Percentiles rank a stretch among this genome's conserved stretches.
phyloP scores from a whole-genome alignment of 768 basidiomycete genomes.

The Pleurotus platypus region DNA sequence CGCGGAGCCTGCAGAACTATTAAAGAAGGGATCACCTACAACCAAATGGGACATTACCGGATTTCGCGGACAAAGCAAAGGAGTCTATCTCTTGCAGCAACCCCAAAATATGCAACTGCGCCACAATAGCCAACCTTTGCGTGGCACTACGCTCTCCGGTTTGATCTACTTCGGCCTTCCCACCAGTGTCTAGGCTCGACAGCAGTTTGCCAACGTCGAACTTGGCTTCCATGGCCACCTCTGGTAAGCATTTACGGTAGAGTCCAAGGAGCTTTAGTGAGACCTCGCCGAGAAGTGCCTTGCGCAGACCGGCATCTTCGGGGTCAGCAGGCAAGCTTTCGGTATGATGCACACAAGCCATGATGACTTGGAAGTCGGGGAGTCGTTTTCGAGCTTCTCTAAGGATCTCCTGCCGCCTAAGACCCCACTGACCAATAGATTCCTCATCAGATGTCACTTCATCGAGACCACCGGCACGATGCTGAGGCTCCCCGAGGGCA shows the following conservation, averaged over 20 bases:
- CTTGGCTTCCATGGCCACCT: conserved; percentile 69
- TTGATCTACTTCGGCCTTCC: conserved; percentile 15
- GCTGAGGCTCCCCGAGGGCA: conserved; percentile 48
- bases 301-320: conserved; percentile 22
- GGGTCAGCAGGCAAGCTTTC: background rate
- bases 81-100: conserved; percentile 75
- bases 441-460: conserved; percentile 27
- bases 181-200: conserved; percentile 6
- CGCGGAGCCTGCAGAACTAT: conserved; percentile 29
- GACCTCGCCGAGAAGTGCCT: conserved; percentile 67
- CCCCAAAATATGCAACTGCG: conserved; percentile 75
- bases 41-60: conserved; percentile 37
- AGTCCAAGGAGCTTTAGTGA: conserved; percentile 81
- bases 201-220: conserved; percentile 88
- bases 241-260: conserved; percentile 77
- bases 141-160: conserved; percentile 26
- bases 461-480: background rate
- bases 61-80: conserved; percentile 75
- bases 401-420: conserved; percentile 63
- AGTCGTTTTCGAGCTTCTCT: conserved; percentile 70
- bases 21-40: background rate
- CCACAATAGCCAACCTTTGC: conserved; percentile 37
- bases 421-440: conserved; percentile 70
- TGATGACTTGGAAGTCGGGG: conserved; percentile 84
- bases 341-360: conserved; percentile 74